Percentiles rank a stretch among this genome's conserved stretches.
Evolutionary conservation across 2,329 filamentous ascomycete species (phyloP).

Genomic region (Emmonsiellopsis sp.): DNA sequence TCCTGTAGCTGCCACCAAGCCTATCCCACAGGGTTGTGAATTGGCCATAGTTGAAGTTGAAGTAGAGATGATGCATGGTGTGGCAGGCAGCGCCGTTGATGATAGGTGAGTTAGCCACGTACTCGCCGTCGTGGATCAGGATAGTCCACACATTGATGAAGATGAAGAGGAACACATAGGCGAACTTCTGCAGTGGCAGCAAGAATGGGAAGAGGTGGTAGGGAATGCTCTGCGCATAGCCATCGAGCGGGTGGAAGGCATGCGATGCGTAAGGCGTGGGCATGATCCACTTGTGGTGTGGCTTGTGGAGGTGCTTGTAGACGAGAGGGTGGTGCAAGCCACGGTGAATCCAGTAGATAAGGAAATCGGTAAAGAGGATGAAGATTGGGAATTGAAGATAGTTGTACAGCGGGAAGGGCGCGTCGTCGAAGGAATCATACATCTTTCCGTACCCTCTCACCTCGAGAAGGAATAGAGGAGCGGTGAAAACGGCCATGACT

Average conservation of each 20-base stretch:
- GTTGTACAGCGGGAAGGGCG: constrained; percentile 69
- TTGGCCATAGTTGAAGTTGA: constrained; percentile 90
- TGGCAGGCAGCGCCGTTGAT: constrained; percentile 95
- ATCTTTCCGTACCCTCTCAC: constrained; percentile 77
- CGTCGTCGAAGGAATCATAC: constrained; percentile 69
- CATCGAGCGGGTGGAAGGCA: constrained; percentile 90
- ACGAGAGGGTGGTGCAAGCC: constrained; percentile 68
- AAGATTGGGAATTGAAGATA: constrained; percentile 79
- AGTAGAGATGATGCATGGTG: constrained; percentile 79
- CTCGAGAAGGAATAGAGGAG: constrained; percentile 71
- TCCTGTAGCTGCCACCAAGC: constrained; percentile 73
- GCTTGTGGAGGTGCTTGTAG: constrained; percentile 90
- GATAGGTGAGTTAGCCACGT: constrained; percentile 78
- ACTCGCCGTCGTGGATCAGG: constrained; percentile 92
- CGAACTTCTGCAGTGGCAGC: constrained; percentile 85
- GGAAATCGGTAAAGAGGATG: constrained; percentile 77
- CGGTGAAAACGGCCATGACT: constrained; percentile 71
- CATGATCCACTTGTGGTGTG: constrained; percentile 99
- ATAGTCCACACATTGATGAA: constrained; percentile 98
- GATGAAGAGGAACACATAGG: constrained; percentile 74
- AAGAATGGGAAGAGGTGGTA: constrained; percentile 92
- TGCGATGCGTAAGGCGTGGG: constrained; percentile 86
- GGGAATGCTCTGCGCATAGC: constrained; percentile 76
- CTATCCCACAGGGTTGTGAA: constrained; percentile 91
- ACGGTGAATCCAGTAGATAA: constrained; percentile 87